phyloP scores from a whole-genome alignment of 2,329 filamentous ascomycete genomes.

The Exophiala bonariae region DNA sequence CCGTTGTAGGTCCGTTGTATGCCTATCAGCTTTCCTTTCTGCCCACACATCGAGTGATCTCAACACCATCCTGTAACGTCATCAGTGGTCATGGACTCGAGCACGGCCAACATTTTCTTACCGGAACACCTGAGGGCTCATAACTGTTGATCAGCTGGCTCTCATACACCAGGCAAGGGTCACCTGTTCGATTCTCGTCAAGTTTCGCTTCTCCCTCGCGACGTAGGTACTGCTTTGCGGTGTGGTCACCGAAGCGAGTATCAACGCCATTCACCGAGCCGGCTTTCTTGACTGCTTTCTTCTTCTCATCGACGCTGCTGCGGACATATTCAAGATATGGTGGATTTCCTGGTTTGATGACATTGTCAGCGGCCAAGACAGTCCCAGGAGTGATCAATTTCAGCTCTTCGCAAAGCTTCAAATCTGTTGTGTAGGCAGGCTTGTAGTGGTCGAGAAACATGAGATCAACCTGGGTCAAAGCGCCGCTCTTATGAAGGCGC shows the following conservation, averaged over 20 bases:
- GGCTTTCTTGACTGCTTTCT: slow-evolving; percentile 27
- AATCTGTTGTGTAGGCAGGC: slow-evolving; percentile 69
- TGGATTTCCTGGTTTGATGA: slow-evolving; percentile 40
- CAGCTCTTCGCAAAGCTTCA: slow-evolving; percentile 75
- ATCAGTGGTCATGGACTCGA: not conserved
- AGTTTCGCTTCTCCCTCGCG: slow-evolving; percentile 28
- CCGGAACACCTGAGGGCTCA: slow-evolving; percentile 67
- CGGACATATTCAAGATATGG: slow-evolving; percentile 49
- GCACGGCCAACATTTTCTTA: not conserved
- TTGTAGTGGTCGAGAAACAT: slow-evolving; percentile 83
- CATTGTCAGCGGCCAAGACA: slow-evolving; percentile 38
- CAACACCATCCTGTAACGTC: slow-evolving; percentile 61
- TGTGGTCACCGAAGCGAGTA: slow-evolving; percentile 25
- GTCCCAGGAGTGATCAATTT: slow-evolving; percentile 61
- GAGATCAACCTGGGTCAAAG: slow-evolving; percentile 63
- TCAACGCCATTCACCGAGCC: slow-evolving; percentile 19
- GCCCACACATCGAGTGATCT: slow-evolving; percentile 60
- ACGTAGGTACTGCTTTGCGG: slow-evolving; percentile 29
- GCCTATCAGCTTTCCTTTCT: not conserved
- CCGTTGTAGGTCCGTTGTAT: too few relatives aligned
- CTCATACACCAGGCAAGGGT: slow-evolving; percentile 56
- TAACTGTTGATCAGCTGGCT: slow-evolving; percentile 64
- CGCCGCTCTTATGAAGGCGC: slow-evolving; percentile 56
- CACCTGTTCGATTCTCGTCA: slow-evolving; percentile 28
- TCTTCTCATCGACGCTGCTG: slow-evolving; percentile 62